Evolutionary conservation across 1,284 basidiomycete genomes (phyloP), one percentile per base, ranked within the genome.

Genomic region (Acaromyces ingoldii): DNA sequence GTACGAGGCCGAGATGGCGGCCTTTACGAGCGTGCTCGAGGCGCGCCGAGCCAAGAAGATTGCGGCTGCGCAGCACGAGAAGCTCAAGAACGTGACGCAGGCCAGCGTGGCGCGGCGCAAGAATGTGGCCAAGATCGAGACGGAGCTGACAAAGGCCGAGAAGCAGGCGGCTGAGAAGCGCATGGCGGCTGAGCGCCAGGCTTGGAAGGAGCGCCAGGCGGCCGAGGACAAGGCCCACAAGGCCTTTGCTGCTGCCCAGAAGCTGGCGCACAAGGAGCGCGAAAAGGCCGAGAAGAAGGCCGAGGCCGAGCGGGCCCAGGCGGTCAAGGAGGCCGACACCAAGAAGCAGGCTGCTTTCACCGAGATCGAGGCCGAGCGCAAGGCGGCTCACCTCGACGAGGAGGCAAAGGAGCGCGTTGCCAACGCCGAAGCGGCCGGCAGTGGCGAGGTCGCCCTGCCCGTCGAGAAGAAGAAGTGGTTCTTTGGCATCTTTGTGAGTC

Each of bases 191-290:
- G 39, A 42, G 21, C 13, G 21, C 9, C 39, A 42, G 28, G 39
- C 39, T 24, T 42, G 13, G 4, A 42, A 17, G 15, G 39, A 42
- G 28, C 3, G 39, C 4, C n/a, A 42, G 28, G 39, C 13, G 15
- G 39, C 39, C 4, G 39, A 42, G 28, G 39, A 42, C 9, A 42
- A 42, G 13, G 39, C 39, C 24, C 39, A 24, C 21, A 42, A 42
- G 15, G 39, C 15, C n/a, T 13, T n/a, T n/a, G 7, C 28, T 24
- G 21, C 15, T n/a, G 21, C 15, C 5, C 9, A 13, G n/a, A 42
- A 42, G 28, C 21, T 42, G 5, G 39, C 39, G 9, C n/a, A 42
- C 4, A 42, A 42, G 28, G 39, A 42, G 21, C 39, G 39, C 4
- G 3, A n/a, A 11, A 42, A 24, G 28, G n/a, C 21, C 15, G 39